Evolutionary conservation across 2,329 filamentous ascomycete species (phyloP).

Genomic region (Fusarium phyllophilum): DNA sequence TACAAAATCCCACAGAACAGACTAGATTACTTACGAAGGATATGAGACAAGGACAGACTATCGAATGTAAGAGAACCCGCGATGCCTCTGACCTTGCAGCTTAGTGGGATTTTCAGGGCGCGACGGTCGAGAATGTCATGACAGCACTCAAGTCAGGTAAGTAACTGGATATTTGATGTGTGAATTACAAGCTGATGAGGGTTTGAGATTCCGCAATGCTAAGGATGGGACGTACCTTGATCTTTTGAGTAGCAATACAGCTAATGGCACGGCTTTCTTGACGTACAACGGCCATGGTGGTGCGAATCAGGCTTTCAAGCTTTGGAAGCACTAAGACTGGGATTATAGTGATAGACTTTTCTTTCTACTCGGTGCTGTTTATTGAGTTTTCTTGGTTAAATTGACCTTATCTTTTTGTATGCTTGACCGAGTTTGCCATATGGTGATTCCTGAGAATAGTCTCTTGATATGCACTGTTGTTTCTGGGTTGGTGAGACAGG

Average conservation of each 20-base stretch:
- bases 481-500: too few species aligned
- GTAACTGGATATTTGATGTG: fast-evolving
- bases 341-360: too few species aligned
- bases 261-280: not conserved
- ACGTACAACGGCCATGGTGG: not conserved
- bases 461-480: too few species aligned
- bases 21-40: fast-evolving
- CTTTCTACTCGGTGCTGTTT: not conserved
- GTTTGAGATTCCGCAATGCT: not conserved
- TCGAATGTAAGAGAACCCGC: not conserved
- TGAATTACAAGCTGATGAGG: not conserved
- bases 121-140: fast-evolving
- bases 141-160: not conserved
- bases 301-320: not conserved
- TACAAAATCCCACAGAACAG: fast-evolving
- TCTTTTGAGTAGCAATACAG: not conserved
- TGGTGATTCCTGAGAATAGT: too few species aligned
- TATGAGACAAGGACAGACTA: not conserved
- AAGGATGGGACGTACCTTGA: not conserved
- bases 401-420: fast-evolving
- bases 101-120: not conserved
- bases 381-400: fast-evolving
- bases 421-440: fast-evolving
- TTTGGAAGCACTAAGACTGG: not conserved
- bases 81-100: not conserved